Evolutionary conservation across 2,329 filamentous ascomycete genomes (phyloP), one percentile per base, ranked within the genome.

Genomic region (Alternaria angustiovoidea): DNA sequence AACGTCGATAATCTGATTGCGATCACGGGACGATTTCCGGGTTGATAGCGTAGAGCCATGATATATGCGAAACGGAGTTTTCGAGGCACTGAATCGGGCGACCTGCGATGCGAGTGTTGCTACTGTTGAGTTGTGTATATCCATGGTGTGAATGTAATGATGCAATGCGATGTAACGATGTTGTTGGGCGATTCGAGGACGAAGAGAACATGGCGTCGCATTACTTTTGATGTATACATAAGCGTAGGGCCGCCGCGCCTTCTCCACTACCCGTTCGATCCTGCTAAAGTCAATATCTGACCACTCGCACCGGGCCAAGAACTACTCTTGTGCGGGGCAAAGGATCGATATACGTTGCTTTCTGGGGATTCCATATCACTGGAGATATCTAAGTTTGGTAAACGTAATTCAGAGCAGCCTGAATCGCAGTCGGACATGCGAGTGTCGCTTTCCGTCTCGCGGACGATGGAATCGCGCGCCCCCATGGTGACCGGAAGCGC

Each of bases 41-140:
- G 85, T 87, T 44, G 82, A 85, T 53, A 86, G 85, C 4, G 85
- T 87, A 6, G 81, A 84, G 55, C 85, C 85, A 78, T 88, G 85
- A 67, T 83, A 86, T 52, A 87, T 83, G n/a, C 85, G 80, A 65
- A 86, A 87, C 5, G 81, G 80, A 24, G 80, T 78, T 67, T 71
- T 76, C n/a, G 75, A 84, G 72, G 51, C 54, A 49, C 65, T 71
- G 75, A 87, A 87, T 7, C 71, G 62, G 46, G 75, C 75, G 36
- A 86, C 80, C 51, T 70, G 59, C 11, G 66, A 64, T 28, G 73
- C 67, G 12, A 78, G 68, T n/a, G 54, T 54, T 18, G 67, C 62
- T 22, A 77, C 70, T 14, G 66, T 68, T 6, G 57, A 39, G 28
- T 68, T 69, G 41, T 77, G 75, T 7, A 63, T 63, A 28, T 76